A percentile compares a stretch with the other conserved stretches of the same genome.
phyloP scores from a whole-genome alignment of 2,329 filamentous ascomycete species.

The Penicillium italicum region DNA sequence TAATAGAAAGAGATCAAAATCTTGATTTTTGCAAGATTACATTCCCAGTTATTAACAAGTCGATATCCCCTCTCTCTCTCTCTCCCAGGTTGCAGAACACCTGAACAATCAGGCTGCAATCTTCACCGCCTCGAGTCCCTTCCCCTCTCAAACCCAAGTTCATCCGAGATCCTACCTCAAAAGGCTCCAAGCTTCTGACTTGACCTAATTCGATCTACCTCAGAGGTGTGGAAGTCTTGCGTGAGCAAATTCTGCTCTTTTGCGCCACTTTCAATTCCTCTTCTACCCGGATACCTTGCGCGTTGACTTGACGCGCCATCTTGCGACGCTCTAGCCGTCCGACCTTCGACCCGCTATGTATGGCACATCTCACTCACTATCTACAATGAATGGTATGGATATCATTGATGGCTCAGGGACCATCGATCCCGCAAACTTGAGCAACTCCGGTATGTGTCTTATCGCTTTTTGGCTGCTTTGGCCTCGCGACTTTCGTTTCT shows the following conservation, averaged over 20 bases:
- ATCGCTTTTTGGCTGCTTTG: constrained; percentile 1
- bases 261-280: constrained; percentile 23
- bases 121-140: constrained; percentile 25
- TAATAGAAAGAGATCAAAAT: background rate
- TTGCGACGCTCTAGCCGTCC: constrained; percentile 30
- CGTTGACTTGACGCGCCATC: constrained; percentile 33
- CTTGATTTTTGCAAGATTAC: background rate
- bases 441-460: constrained; percentile 65
- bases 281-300: constrained; percentile 19
- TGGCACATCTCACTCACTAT: constrained; percentile 47
- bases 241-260: constrained; percentile 24
- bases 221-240: constrained; percentile 20
- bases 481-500: background rate
- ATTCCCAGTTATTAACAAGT: background rate
- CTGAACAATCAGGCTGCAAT: constrained; percentile 2
- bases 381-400: constrained; percentile 64
- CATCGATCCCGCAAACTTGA: constrained; percentile 85
- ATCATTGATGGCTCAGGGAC: constrained; percentile 73
- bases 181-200: constrained; percentile 15
- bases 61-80: background rate
- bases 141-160: constrained; percentile 26
- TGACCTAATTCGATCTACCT: constrained; percentile 24
- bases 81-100: background rate
- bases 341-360: constrained; percentile 42
- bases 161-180: constrained; percentile 18